phyloP scores from a whole-genome alignment of 768 basidiomycete genomes.

The Russula foetens region DNA sequence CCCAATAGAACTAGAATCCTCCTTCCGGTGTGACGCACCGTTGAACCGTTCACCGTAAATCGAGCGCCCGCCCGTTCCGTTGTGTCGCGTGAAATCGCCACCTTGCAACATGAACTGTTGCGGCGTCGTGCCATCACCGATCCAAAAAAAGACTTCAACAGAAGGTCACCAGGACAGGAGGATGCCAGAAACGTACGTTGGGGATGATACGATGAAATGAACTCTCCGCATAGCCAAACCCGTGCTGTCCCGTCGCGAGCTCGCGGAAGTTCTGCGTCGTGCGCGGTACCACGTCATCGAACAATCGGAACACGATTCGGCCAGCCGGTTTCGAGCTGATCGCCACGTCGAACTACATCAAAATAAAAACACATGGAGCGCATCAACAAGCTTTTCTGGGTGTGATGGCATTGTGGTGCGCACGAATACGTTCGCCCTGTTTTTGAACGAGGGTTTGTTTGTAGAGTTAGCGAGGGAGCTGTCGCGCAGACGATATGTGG shows the following conservation, averaged over 20 bases:
- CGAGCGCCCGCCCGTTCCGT: slow-evolving; percentile 33
- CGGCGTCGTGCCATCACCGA: not conserved
- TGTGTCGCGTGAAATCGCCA: slow-evolving; percentile 31
- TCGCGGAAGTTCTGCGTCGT: slow-evolving; percentile 79
- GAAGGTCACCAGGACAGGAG: not conserved
- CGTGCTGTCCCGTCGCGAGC: slow-evolving; percentile 57
- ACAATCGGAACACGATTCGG: slow-evolving; percentile 76
- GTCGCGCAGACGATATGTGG: too few species aligned
- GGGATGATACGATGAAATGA: slow-evolving; percentile 55
- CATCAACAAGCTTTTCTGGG: too few species aligned
- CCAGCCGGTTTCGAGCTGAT: slow-evolving; percentile 51
- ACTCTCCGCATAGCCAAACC: slow-evolving; percentile 65
- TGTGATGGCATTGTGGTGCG: too few species aligned
- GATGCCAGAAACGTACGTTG: slow-evolving; percentile 22
- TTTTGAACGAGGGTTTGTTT: too few species aligned
- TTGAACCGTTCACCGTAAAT: slow-evolving; percentile 31
- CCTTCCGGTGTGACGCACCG: slow-evolving; percentile 21
- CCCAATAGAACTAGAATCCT: not conserved
- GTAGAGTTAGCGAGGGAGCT: too few species aligned
- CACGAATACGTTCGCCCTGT: too few species aligned
- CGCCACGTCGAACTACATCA: too few species aligned
- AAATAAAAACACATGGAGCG: too few species aligned
- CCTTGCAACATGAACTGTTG: slow-evolving; percentile 33
- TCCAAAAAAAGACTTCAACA: not conserved
- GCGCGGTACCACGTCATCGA: slow-evolving; percentile 74